Evolutionary conservation across 345 rosid genomes (phyloP).

Genomic region (Cardamine resedifolia): DNA sequence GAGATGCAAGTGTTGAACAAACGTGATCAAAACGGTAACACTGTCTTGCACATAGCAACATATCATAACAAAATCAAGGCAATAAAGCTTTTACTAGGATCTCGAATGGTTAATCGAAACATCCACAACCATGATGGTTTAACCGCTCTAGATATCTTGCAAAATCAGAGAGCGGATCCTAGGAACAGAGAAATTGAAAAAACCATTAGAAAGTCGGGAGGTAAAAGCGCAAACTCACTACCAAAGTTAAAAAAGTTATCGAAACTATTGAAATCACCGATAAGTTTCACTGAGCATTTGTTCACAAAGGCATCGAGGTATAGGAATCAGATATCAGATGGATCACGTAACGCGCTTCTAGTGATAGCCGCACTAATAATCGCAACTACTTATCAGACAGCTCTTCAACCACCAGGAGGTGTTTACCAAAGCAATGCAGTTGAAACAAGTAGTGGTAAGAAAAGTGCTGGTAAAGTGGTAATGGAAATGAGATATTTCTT

Average conservation of each 20-base stretch:
- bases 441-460: neutral
- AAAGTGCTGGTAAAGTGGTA: slow-evolving; percentile 1
- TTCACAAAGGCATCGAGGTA: neutral
- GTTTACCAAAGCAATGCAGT: slow-evolving; percentile 16
- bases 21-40: slow-evolving; percentile 37
- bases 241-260: neutral
- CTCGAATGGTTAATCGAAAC: neutral
- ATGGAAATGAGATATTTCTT: neutral
- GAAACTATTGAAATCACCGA: neutral
- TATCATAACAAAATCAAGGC: slow-evolving; percentile 7
- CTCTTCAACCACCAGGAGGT: slow-evolving; percentile 31
- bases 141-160: slow-evolving; percentile 32
- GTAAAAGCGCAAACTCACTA: neutral
- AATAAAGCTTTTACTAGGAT: slow-evolving; percentile 16
- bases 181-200: neutral
- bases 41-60: slow-evolving; percentile 31
- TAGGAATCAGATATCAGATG: neutral
- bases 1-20: slow-evolving; percentile 25
- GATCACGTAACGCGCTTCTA: slow-evolving; percentile 30
- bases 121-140: neutral
- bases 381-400: slow-evolving; percentile 16
- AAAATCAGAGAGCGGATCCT: neutral
- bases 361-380: slow-evolving; percentile 36
- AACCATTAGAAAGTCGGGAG: neutral
- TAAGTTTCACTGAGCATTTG: neutral